phyloP scores from a whole-genome alignment of 176 grass and related monocot species.

The Musa itinerans region DNA sequence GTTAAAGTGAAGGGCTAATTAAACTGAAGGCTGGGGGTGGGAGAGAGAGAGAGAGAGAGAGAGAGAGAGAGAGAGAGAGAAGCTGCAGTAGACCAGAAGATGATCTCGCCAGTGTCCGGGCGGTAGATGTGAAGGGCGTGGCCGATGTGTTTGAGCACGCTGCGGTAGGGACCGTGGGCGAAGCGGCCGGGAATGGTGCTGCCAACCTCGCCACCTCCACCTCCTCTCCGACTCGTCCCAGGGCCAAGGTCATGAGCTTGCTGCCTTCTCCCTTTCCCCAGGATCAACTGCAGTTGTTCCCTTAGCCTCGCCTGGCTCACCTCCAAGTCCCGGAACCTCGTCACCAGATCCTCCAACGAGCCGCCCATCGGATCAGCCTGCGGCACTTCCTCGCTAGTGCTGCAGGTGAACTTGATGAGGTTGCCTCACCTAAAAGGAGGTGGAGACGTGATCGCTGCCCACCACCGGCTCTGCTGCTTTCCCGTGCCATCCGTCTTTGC shows the following conservation, averaged over 20 bases:
- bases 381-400: not conserved
- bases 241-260: not conserved
- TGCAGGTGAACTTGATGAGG: not conserved
- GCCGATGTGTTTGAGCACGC: conserved; percentile 7
- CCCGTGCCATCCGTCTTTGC: no score
- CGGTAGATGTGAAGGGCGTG: conserved; percentile 17
- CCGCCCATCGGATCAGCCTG: not conserved
- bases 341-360: not conserved
- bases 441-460: no score
- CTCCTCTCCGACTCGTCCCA: no score
- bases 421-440: no score
- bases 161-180: not conserved
- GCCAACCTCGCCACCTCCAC: not conserved
- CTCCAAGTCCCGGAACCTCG: conserved; percentile 8
- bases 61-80: not conserved
- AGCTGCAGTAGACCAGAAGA: conserved; percentile 7
- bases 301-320: not conserved
- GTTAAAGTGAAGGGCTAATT: not conserved
- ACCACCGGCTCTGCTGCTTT: no score
- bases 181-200: not conserved
- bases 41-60: not conserved
- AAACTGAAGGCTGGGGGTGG: not conserved
- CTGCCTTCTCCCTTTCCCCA: not conserved
- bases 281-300: not conserved
- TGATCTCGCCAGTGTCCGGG: conserved; percentile 11